phyloP scores from a whole-genome alignment of 495 filamentous ascomycete genomes.

The Pyronema omphalodes region DNA sequence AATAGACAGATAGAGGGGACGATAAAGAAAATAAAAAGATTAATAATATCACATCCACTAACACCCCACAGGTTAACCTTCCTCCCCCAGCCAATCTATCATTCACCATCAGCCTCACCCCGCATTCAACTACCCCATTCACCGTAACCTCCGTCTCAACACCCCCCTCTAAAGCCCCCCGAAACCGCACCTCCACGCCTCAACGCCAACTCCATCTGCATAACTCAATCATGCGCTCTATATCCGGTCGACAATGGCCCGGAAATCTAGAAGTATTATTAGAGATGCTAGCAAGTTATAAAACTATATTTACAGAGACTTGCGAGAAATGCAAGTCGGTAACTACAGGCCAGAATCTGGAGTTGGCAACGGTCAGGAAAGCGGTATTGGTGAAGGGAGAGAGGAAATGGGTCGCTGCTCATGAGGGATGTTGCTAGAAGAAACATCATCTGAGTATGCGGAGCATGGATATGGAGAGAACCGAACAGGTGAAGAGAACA shows the following conservation, averaged over 20 bases:
- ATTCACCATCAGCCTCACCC: conserved; percentile 19
- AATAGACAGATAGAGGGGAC: neutral
- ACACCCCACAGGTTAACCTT: conserved; percentile 9
- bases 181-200: neutral
- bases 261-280: conserved; percentile 20
- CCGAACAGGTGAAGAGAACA: too few species aligned
- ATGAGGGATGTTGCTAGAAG: conserved; percentile 12
- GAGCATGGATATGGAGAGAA: too few species aligned
- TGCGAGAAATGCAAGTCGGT: conserved; percentile 19
- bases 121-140: conserved; percentile 9
- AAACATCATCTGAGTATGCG: neutral
- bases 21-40: neutral
- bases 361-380: conserved; percentile 18
- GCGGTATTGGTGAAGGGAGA: conserved; percentile 15
- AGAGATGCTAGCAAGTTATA: conserved; percentile 19
- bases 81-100: conserved; percentile 13
- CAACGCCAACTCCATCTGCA: conserved; percentile 15
- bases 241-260: conserved; percentile 14
- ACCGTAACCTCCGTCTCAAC: conserved; percentile 16
- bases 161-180: too few species aligned
- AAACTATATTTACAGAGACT: conserved; percentile 9
- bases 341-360: conserved; percentile 17
- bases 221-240: conserved; percentile 13
- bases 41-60: neutral
- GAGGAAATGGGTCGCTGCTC: conserved; percentile 16